Conservation (phyloP, 345 rosid genomes). For the Gossypium turneri region DNA sequence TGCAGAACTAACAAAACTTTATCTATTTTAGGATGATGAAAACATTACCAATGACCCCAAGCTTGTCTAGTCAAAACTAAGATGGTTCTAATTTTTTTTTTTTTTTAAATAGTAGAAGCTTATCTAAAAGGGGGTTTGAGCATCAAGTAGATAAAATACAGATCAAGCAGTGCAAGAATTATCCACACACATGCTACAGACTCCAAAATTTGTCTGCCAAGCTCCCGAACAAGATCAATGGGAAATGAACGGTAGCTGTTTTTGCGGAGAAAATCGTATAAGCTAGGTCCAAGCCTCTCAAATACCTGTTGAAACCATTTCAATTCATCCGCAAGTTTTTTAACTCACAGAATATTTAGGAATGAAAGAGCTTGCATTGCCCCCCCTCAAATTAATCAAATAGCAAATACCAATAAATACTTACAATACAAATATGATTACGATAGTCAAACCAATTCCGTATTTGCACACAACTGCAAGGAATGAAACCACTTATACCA, state of each 20-base stretch:
- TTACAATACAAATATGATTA: slow-evolving; percentile 99
- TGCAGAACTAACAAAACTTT: slow-evolving; percentile 13
- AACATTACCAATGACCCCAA: slow-evolving; percentile 8
- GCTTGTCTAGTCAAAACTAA: slow-evolving; percentile 6
- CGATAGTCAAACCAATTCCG: slow-evolving; percentile 99
- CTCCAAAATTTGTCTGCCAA: slow-evolving; percentile 99
- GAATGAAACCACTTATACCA: slow-evolving; percentile 67
- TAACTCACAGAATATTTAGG: slow-evolving; percentile 59
- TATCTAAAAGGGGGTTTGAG: slow-evolving; percentile 13
- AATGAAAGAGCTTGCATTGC: slow-evolving; percentile 27
- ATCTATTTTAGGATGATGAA: not conserved
- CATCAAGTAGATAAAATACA: slow-evolving; percentile 34
- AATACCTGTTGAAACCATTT: slow-evolving; percentile 97
- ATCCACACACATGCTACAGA: slow-evolving; percentile 99
- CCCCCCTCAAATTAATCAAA: slow-evolving; percentile 51
- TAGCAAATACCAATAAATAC: slow-evolving; percentile 56
- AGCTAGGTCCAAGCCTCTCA: slow-evolving; percentile 99
- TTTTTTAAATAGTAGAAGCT: not conserved
- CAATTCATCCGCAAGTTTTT: slow-evolving; percentile 71
- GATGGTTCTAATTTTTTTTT: not conserved
- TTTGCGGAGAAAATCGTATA: slow-evolving; percentile 98
- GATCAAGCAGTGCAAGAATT: slow-evolving; percentile 49
- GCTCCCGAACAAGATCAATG: slow-evolving; percentile 98
- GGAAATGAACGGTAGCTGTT: slow-evolving; percentile 98
- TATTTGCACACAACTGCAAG: slow-evolving; percentile 99